A percentile compares a stretch with the other conserved stretches of the same genome.
Evolutionary conservation across 495 filamentous ascomycete genomes (phyloP).

Genomic region (Lineolata rhizophorae): DNA sequence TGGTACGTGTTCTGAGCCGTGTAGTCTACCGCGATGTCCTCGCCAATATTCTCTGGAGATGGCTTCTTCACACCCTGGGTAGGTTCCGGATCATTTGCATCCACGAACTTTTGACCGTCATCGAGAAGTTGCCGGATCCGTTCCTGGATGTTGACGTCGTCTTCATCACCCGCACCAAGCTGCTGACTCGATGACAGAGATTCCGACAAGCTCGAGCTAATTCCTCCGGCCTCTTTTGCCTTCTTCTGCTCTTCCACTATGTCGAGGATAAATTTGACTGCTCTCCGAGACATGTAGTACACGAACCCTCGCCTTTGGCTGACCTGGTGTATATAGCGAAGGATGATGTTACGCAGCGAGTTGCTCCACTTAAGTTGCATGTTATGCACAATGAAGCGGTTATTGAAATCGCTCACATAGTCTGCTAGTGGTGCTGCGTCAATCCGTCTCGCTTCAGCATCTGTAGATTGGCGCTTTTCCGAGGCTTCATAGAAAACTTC

Average conservation of each 20-base stretch:
- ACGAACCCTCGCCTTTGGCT: constrained; percentile 90
- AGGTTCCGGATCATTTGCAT: constrained; percentile 36
- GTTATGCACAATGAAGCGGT: constrained; percentile 95
- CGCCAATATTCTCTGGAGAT: constrained; percentile 22
- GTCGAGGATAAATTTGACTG: constrained; percentile 94
- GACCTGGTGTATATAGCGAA: constrained; percentile 93
- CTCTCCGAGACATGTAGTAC: constrained; percentile 88
- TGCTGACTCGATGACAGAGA: no score
- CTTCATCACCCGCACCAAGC: no score
- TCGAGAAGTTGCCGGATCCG: constrained; percentile 71
- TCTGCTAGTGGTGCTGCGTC: constrained; percentile 34
- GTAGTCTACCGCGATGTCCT: constrained; percentile 72
- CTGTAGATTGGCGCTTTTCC: constrained; percentile 19
- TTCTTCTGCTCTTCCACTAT: constrained; percentile 85
- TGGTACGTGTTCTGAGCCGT: constrained; percentile 88
- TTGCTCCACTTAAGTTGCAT: constrained; percentile 98
- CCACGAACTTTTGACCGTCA: constrained; percentile 66
- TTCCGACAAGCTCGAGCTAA: no score
- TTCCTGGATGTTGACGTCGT: constrained; percentile 49
- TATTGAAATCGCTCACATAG: constrained; percentile 83
- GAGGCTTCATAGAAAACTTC: constrained; percentile 26
- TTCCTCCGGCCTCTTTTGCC: constrained; percentile 15
- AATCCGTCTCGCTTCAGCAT: constrained; percentile 19
- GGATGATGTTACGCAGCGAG: constrained; percentile 78
- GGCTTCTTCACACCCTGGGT: constrained; percentile 5